phyloP scores from a whole-genome alignment of 768 basidiomycete species.

The Suillus spraguei region DNA sequence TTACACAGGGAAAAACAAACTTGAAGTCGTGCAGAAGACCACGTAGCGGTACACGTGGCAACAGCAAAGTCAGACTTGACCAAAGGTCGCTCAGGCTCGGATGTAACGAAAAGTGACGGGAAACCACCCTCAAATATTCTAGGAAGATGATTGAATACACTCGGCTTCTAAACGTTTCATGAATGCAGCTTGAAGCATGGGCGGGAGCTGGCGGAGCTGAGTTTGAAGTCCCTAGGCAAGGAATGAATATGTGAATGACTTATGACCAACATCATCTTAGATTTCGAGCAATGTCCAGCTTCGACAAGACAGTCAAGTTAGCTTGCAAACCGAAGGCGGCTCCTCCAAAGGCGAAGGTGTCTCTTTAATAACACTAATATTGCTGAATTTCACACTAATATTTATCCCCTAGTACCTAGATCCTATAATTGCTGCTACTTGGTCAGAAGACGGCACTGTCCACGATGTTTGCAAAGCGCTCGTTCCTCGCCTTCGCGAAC shows the following conservation, averaged over 20 bases:
- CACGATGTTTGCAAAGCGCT: constrained; percentile 93
- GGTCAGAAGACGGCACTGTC: constrained; percentile 91
- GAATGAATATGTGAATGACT: constrained; percentile 10
- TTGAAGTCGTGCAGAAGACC: not conserved
- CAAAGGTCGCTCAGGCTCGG: too few relatives aligned
- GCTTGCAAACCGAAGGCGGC: constrained; percentile 98
- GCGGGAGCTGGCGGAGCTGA: constrained; percentile 22
- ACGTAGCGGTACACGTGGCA: not conserved
- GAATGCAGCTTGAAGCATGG: too few relatives aligned
- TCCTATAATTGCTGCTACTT: constrained; percentile 95
- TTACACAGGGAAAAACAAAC: not conserved
- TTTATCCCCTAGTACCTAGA: constrained; percentile 77
- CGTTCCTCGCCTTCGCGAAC: constrained; percentile 82
- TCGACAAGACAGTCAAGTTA: constrained; percentile 91
- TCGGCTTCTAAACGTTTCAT: constrained; percentile 2
- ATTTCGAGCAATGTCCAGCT: constrained; percentile 61
- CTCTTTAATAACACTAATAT: constrained; percentile 14
- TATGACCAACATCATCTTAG: constrained; percentile 12
- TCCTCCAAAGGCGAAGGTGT: constrained; percentile 92
- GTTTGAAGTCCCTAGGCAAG: constrained; percentile 26
- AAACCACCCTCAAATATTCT: not conserved
- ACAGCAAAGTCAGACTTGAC: too few relatives aligned
- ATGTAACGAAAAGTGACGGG: constrained; percentile 5
- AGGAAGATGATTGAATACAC: not conserved
- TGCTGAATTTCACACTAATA: constrained; percentile 10